Conservation (phyloP, 78 protist species). For the Polysphondylium violaceum region DNA sequence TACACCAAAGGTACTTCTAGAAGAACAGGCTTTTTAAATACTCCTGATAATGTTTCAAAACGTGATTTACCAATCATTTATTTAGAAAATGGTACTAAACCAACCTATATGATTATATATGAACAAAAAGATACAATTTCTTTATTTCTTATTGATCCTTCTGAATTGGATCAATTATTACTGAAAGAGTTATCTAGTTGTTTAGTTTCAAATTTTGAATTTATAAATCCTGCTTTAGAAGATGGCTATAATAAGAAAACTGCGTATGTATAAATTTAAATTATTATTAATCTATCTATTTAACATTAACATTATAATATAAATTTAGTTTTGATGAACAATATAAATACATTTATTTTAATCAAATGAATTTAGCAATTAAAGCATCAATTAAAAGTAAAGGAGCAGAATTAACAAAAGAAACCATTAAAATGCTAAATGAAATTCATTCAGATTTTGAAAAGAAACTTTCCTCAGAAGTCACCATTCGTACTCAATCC, state of each 20-base stretch:
- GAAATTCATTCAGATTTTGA: conserved; percentile 85
- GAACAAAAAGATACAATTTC: conserved; percentile 72
- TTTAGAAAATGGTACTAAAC: conserved; percentile 21
- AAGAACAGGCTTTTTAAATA: conserved; percentile 46
- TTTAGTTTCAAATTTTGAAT: conserved; percentile 37
- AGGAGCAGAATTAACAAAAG: conserved; percentile 67
- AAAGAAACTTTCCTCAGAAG: conserved; percentile 44
- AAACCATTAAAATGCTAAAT: conserved; percentile 60
- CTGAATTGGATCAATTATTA: conserved; percentile 11
- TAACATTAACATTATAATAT: neutral
- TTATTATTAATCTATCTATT: no score
- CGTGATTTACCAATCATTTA: conserved; percentile 25
- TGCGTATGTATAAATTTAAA: conserved; percentile 13
- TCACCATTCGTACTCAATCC: conserved; percentile 23
- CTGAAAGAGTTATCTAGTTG: conserved; percentile 23
- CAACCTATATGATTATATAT: conserved; percentile 42
- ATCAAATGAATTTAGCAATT: conserved; percentile 90
- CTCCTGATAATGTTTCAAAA: neutral
- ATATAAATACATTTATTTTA: conserved; percentile 84
- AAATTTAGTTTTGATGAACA: conserved; percentile 73
- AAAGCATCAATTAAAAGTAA: conserved; percentile 69
- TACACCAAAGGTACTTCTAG: conserved; percentile 56
- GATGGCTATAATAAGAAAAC: conserved; percentile 31
- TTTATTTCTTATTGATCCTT: conserved; percentile 45
- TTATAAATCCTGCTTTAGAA: conserved; percentile 44